These are phyloP conservation scores for Phoenix roebelenii DNA, from an alignment of 176 grass and related monocot genomes.

Conservation along the genomic window DNA sequence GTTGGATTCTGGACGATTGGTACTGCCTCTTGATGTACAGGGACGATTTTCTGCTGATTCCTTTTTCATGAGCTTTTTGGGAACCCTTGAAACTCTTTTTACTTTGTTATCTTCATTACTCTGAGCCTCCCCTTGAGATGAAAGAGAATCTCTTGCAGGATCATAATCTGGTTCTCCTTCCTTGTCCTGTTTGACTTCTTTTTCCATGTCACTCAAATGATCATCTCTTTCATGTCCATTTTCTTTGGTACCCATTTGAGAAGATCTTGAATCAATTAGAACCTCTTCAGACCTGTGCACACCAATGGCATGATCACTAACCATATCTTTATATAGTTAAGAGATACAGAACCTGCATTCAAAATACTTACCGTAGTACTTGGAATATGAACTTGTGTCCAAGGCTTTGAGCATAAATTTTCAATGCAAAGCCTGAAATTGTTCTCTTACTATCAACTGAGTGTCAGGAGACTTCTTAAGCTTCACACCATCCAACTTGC, in stretches of 20 bases:
- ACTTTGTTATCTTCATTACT: constrained; percentile 51
- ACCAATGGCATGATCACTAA: background rate
- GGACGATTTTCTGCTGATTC: constrained; percentile 47
- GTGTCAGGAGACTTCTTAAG: no score
- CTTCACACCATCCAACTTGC: no score
- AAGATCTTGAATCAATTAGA: constrained; percentile 14
- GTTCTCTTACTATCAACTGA: no score
- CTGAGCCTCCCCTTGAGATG: constrained; percentile 54
- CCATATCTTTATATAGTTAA: no score
- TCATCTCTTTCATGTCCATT: constrained; percentile 59
- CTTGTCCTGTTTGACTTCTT: constrained; percentile 50
- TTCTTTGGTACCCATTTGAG: constrained; percentile 78
- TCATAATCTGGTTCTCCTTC: constrained; percentile 55
- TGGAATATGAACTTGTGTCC: no score
- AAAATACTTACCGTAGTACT: no score
- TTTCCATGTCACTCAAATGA: constrained; percentile 37
- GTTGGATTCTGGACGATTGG: constrained; percentile 32
- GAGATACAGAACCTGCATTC: no score
- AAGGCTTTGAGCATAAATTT: no score
- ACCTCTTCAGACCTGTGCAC: constrained; percentile 23
- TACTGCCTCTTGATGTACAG: constrained; percentile 32
- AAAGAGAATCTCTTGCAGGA: constrained; percentile 55
- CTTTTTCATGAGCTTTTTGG: constrained; percentile 69
- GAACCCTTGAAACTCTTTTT: constrained; percentile 61
- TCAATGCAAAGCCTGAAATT: no score